Base-by-base conservation (phyloP, 768 basidiomycete species). In the Gelatoporia subvermispora region DNA sequence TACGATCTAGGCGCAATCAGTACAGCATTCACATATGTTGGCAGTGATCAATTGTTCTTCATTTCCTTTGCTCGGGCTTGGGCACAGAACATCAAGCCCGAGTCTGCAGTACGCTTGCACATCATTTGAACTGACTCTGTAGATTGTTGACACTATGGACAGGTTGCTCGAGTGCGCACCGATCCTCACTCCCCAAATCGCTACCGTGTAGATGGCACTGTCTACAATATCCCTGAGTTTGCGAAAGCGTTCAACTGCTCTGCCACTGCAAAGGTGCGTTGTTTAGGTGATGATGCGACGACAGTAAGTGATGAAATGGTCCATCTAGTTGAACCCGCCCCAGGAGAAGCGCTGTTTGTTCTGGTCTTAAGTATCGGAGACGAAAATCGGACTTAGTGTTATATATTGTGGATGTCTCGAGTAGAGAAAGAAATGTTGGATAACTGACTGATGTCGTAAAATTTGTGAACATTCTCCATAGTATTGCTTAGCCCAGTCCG, bases 31-130 rank as follows among this genome's bases (percentile, higher is more conserved):
- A 49, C n/a, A 21, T 25, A 13, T 21, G 21, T 5, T 10, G 15
- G 22, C 59, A 88, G 87, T 50, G 94, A 96, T 35, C 94, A 97
- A 71, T 68, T 97, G 23, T 97, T 97, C 72, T 97, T 96, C 73
- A 81, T 97, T 47, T 79, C 90, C 2, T 94, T 89, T 60, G 93
- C 81, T 13, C 79, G 87, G 22, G 81, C 87, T n/a, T 95, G 91
- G 91, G 90, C 85, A 0, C 76, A 81, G 60, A 82, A 81, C 57
- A 87, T 85, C 67, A 90, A 85, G 53, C 78, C 88, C 21, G 84
- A 81, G 38, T 79, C 86, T 22, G 86, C 86, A 21, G 86, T 88
- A 55, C 54, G 80, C n/a, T n/a, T n/a, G n/a, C n/a, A n/a, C n/a
- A n/a, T n/a, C n/a, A n/a, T n/a, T n/a, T n/a, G n/a, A n/a, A n/a